Conservation (phyloP, 345 rosid genomes). For the Populus pruinosa region DNA sequence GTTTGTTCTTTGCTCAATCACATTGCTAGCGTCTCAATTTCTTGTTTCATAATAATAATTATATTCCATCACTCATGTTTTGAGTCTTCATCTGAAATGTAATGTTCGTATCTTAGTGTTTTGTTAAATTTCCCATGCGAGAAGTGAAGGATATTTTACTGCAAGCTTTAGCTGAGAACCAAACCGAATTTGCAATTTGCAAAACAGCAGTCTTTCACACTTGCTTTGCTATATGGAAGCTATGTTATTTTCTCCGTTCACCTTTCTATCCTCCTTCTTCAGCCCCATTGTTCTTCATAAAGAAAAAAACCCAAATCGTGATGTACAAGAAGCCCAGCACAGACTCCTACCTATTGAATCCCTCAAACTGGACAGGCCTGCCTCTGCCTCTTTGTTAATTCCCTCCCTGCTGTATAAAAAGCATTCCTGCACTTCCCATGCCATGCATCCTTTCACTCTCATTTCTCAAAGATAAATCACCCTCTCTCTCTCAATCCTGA, state of each 20-base stretch:
- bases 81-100: too few relatives aligned
- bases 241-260: too few relatives aligned
- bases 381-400: background rate
- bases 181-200: background rate
- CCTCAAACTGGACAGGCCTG: background rate
- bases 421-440: constrained; percentile 18
- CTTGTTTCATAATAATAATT: background rate
- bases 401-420: background rate
- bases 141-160: too few relatives aligned
- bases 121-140: background rate
- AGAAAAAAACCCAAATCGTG: background rate
- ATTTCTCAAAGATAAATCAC: background rate
- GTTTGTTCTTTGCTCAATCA: background rate
- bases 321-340: background rate
- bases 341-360: too few relatives aligned
- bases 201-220: background rate
- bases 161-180: background rate
- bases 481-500: constrained; percentile 2
- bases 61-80: too few relatives aligned
- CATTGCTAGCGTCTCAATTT: background rate
- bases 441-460: constrained; percentile 28
- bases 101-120: background rate
- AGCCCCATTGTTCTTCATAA: background rate
- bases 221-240: too few relatives aligned
- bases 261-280: too few relatives aligned